Evolutionary conservation across 129 eudicot species (phyloP), one percentile per base, ranked within the genome.

Genomic region (Flaveria trinervia): DNA sequence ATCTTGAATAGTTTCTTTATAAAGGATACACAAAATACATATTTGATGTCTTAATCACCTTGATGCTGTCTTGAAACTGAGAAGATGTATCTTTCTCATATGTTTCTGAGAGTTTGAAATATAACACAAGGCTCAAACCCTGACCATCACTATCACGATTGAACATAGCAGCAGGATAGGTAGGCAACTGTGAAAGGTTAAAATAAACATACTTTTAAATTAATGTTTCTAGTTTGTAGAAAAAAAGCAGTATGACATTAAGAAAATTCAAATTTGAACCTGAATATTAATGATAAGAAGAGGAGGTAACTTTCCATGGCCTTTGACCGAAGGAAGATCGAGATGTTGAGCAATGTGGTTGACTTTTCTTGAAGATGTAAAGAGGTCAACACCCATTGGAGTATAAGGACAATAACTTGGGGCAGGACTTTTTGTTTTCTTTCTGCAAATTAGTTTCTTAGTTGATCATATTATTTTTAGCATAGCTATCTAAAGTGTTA

Each of bases 121-220:
- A 92, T 26, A 92, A 78, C 28, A 92, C 98, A 56, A 92, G 95
- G 85, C 86, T 92, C 74, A 92, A 80, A 79, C 96, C 98, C 68
- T 92, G 91, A 0, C 98, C 95, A 59, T 92, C 90, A 9, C 81
- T 39, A 59, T 90, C 95, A 22, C 96, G 88, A 59, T 80, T 79
- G 80, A 92, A 92, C 95, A 90, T 88, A 56, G 92, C 80, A 22
- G 96, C 62, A 33, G 94, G 87, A 85, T 92, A 92, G 43, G 96
- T 84, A 45, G 98, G 98, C 85, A 90, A 64, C 95, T 92, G 90
- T 56, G 17, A 43, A 49, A 84, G 54, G 60, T 11, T 8, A 11
- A 36, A 15, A 23, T 18, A 49, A 50, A 12, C 44, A 33, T 1
- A 6, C 5, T 33, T 65, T 39, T 18, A 44, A 28, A 26, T 26